phyloP scores from a whole-genome alignment of 768 basidiomycete species.

The Termitomyces titanicus region DNA sequence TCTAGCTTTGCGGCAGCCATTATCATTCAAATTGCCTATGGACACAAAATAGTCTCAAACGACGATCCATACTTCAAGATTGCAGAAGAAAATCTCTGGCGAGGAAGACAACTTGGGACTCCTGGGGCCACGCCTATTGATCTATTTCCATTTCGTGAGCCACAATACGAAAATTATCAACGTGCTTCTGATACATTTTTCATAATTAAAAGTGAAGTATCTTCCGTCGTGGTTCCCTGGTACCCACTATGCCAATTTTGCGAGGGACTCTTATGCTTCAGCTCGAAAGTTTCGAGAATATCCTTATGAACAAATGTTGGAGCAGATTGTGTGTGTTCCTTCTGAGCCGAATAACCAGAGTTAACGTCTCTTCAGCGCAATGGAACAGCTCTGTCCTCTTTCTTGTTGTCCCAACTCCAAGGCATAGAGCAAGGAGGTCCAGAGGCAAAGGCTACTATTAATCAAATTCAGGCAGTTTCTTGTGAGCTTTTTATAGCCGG shows the following conservation, averaged over 20 bases:
- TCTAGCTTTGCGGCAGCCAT: slow-evolving; percentile 20
- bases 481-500: slow-evolving; percentile 7
- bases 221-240: slow-evolving; percentile 23
- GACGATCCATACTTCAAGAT: slow-evolving; percentile 21
- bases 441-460: neutral
- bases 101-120: slow-evolving; percentile 8
- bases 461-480: slow-evolving; percentile 7
- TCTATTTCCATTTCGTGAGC: slow-evolving; percentile 21
- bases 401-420: slow-evolving; percentile 9
- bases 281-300: slow-evolving; percentile 10
- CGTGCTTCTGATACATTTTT: too few relatives aligned
- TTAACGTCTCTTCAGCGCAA: neutral
- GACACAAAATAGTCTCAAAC: slow-evolving; percentile 19
- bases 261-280: slow-evolving; percentile 5
- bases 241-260: slow-evolving; percentile 12
- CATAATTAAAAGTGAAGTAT: too few relatives aligned
- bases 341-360: neutral
- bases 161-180: too few relatives aligned
- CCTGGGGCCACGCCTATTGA: slow-evolving; percentile 18
- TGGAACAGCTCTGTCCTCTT: slow-evolving; percentile 12
- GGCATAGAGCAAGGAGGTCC: neutral
- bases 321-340: slow-evolving; percentile 10
- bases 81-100: slow-evolving; percentile 11
- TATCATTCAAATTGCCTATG: slow-evolving; percentile 18
- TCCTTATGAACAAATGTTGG: slow-evolving; percentile 11